Base-by-base conservation (phyloP, 139 green algal species). In the Diplosphaera chodatii region DNA sequence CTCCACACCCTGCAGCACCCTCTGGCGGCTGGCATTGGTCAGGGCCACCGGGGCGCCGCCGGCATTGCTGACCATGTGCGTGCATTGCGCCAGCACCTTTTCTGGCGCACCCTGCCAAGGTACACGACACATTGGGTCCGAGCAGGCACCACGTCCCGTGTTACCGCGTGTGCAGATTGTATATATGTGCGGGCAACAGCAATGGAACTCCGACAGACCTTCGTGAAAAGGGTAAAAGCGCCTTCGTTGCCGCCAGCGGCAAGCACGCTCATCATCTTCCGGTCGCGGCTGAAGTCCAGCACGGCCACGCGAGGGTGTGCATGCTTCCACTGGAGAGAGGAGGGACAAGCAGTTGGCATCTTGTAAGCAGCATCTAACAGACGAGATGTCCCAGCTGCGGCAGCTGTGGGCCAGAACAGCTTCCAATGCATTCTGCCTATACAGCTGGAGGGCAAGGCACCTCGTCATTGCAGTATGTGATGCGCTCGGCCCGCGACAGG, bases 191-290 rank as follows among this genome's bases (percentile, higher is more conserved):
- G n/a, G n/a, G n/a, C n/a, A n/a, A n/a, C n/a, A n/a, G n/a, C n/a
- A n/a, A n/a, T n/a, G n/a, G n/a, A n/a, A n/a, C n/a, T n/a, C n/a
- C n/a, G n/a, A n/a, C n/a, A n/a, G n/a, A n/a, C 48, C 48, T 59
- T 59, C 16, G 48, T 59, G 16, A 59, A 59, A 3, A 59, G 48
- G 48, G 48, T 59, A 4, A 59, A 59, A 18, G 72, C 48, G 69
- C 48, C 31, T 15, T 2, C 55, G 37, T 8, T 68, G 6, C 63
- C 68, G 22, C 72, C 72, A 23, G 63, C 34, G 40, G 72, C 84
- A 23, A 97, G 75, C 63, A 93, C 89, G 32, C 81, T 91, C 93
- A 98, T 98, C 79, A 93, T 94, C 81, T 98, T 98, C 55, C 93
- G 84, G 66, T 88, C 74, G 20, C 92, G 67, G 20, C 84, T 84